Percentiles rank a stretch among this genome's conserved stretches.
Conservation (phyloP, 306 rosid genomes). For the Senna siamea region DNA sequence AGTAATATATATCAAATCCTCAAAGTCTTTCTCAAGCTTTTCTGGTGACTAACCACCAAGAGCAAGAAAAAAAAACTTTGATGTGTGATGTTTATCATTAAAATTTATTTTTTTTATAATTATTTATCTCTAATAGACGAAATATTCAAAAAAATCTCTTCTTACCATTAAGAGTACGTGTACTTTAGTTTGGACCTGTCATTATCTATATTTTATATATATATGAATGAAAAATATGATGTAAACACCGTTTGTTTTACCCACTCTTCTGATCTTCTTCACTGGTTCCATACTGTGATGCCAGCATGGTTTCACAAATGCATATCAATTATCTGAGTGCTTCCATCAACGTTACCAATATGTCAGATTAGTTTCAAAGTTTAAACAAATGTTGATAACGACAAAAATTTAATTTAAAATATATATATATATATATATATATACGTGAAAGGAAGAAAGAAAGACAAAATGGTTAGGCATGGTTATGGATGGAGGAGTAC, state of each 20-base stretch:
- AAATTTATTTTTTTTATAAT: background rate
- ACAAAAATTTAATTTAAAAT: background rate
- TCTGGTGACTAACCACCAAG: constrained; percentile 41
- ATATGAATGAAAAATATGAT: background rate
- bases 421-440: too few species aligned
- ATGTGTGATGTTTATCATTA: too few species aligned
- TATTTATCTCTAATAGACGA: background rate
- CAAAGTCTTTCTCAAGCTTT: constrained; percentile 34
- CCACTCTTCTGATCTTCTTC: background rate
- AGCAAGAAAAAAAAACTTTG: constrained; percentile 20
- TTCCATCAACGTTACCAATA: constrained; percentile 13
- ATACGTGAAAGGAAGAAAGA: too few species aligned
- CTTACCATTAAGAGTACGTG: background rate
- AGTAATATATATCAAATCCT: constrained; percentile 36
- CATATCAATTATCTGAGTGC: background rate
- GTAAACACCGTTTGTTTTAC: background rate
- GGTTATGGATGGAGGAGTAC: too few species aligned
- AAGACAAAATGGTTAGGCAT: too few species aligned
- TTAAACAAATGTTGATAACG: constrained; percentile 6
- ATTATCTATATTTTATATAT: constrained; percentile 23
- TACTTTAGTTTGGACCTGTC: constrained; percentile 37
- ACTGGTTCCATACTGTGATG: background rate
- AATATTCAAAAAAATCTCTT: background rate
- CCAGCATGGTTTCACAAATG: constrained; percentile 10
- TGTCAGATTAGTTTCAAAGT: background rate